Conservation (phyloP, 768 basidiomycete genomes). For the Thelephora ganbajun region DNA sequence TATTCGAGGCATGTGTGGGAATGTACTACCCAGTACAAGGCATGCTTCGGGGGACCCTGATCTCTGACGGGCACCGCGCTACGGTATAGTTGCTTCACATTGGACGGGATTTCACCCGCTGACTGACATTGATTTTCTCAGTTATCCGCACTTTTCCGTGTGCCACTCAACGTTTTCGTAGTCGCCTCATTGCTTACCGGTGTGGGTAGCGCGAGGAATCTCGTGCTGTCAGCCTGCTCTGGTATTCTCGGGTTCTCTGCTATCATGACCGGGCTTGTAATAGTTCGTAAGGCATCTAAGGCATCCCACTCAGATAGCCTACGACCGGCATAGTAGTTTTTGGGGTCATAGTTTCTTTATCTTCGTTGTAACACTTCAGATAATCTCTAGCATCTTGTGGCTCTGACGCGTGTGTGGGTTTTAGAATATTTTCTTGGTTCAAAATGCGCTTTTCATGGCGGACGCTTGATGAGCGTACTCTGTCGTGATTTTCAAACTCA, state of each 20-base stretch:
- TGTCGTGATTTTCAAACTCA: too few relatives aligned
- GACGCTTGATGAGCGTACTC: too few relatives aligned
- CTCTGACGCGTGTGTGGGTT: too few relatives aligned
- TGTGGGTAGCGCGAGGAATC: slow-evolving; percentile 46
- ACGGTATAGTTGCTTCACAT: slow-evolving; percentile 32
- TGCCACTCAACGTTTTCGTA: slow-evolving; percentile 64
- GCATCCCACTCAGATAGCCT: not conserved
- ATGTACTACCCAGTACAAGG: slow-evolving; percentile 74
- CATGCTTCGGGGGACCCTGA: slow-evolving; percentile 51
- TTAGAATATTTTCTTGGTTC: too few relatives aligned
- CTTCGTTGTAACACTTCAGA: too few relatives aligned
- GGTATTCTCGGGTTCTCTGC: slow-evolving; percentile 45
- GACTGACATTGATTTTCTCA: slow-evolving; percentile 11
- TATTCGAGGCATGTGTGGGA: slow-evolving; percentile 65
- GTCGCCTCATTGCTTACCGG: slow-evolving; percentile 56
- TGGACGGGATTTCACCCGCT: not conserved
- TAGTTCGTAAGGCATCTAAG: not conserved
- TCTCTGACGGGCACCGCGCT: slow-evolving; percentile 60
- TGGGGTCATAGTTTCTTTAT: too few relatives aligned
- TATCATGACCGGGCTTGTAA: slow-evolving; percentile 35
- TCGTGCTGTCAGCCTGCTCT: slow-evolving; percentile 45
- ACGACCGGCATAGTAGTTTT: not conserved
- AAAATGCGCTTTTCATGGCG: too few relatives aligned
- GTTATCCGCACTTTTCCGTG: slow-evolving; percentile 60
- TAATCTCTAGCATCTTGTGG: too few relatives aligned